Evolutionary conservation across 2,329 filamentous ascomycete genomes (phyloP).

Genomic region (Pseudocercospora cruenta): DNA sequence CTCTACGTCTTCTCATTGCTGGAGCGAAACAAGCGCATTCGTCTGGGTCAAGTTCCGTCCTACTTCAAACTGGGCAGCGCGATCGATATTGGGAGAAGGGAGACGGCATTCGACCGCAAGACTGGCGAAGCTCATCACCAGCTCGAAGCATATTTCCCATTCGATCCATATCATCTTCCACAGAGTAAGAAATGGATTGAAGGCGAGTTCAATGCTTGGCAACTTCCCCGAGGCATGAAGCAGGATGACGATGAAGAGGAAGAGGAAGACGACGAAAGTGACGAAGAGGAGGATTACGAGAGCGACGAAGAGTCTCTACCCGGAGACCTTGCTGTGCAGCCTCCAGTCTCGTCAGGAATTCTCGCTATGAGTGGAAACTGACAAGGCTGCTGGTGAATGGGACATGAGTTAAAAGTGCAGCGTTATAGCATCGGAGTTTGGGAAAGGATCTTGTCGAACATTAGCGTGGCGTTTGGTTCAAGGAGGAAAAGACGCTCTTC

Average conservation of each 20-base stretch:
- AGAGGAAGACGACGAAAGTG: conserved; percentile 48
- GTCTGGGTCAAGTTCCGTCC: conserved; percentile 71
- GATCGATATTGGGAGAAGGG: conserved; percentile 56
- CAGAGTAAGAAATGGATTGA: conserved; percentile 86
- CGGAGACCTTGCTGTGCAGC: conserved; percentile 27
- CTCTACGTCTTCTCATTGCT: conserved; percentile 87
- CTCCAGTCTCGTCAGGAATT: conserved; percentile 18
- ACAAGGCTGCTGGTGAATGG: neutral
- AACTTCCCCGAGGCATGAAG: conserved; percentile 66
- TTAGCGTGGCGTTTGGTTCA: conserved; percentile 28
- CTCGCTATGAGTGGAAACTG: conserved; percentile 23
- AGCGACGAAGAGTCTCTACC: conserved; percentile 34
- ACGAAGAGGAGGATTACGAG: conserved; percentile 42
- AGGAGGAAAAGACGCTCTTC: conserved; percentile 25
- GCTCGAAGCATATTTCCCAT: conserved; percentile 93
- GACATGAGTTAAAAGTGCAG: conserved; percentile 20
- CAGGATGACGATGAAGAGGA: conserved; percentile 60
- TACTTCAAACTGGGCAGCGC: conserved; percentile 42
- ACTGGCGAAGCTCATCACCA: conserved; percentile 79
- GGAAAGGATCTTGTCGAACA: conserved; percentile 3
- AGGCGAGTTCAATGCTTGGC: conserved; percentile 80
- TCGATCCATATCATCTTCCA: conserved; percentile 92
- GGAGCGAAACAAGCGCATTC: conserved; percentile 88
- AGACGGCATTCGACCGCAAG: conserved; percentile 55
- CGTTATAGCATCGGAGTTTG: conserved; percentile 21